Conservation (phyloP, 768 basidiomycete genomes). For the Suillus tomentosus region DNA sequence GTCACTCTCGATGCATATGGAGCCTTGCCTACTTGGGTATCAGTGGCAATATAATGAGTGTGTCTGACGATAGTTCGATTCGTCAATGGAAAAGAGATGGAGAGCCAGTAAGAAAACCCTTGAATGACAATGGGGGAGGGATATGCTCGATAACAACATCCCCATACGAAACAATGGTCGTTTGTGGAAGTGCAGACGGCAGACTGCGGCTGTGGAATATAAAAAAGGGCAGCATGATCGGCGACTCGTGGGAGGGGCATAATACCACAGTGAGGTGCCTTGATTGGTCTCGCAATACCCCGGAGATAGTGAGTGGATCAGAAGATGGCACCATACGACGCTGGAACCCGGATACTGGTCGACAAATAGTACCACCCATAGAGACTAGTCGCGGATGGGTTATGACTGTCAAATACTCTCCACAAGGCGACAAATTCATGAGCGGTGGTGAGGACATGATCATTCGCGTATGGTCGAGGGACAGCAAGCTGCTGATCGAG, state of each 20-base stretch:
- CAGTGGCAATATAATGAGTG: no score
- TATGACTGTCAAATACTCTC: neutral
- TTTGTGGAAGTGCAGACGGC: neutral
- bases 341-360: constrained; percentile 15
- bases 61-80: no score
- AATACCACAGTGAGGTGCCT: neutral
- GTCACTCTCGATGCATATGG: no score
- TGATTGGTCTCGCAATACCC: neutral
- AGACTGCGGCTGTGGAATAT: neutral
- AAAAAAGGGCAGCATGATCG: neutral
- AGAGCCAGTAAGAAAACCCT: neutral
- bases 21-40: no score
- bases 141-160: neutral
- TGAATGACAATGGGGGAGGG: neutral
- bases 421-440: neutral
- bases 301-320: constrained; percentile 5
- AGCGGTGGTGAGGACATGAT: neutral
- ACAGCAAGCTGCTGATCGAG: neutral
- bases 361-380: neutral
- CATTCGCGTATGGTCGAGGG: neutral
- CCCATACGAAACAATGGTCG: neutral
- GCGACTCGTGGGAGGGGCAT: constrained; percentile 1
- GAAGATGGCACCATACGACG: constrained; percentile 1
- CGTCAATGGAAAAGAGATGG: neutral
- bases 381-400: neutral